A percentile compares a stretch with the other conserved stretches of the same genome.
Conservation (phyloP, 345 rosid species). For the Eutrema japonicum region DNA sequence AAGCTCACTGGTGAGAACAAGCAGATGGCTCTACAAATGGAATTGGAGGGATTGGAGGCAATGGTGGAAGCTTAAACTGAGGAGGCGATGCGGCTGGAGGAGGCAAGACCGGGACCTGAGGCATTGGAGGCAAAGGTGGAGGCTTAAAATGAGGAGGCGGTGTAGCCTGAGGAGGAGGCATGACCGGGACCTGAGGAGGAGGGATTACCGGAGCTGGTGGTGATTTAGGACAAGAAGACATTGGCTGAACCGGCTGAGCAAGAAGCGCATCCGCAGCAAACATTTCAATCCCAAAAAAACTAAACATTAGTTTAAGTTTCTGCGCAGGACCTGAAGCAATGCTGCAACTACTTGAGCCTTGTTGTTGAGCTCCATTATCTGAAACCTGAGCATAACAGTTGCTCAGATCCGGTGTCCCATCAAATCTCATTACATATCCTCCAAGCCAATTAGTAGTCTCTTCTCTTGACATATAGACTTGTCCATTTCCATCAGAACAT, state of each 20-base stretch:
- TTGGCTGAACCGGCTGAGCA: slow-evolving; percentile 69
- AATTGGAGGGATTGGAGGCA: slow-evolving; percentile 60
- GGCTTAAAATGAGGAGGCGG: slow-evolving; percentile 47
- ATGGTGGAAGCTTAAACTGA: slow-evolving; percentile 55
- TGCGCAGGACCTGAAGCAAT: slow-evolving; percentile 68
- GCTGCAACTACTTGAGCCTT: slow-evolving; percentile 51
- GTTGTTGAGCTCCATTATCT: slow-evolving; percentile 48
- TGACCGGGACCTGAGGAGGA: slow-evolving; percentile 35
- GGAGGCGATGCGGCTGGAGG: slow-evolving; percentile 49
- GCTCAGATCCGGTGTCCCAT: slow-evolving; percentile 78
- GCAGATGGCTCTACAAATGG: slow-evolving; percentile 75
- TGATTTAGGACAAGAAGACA: slow-evolving; percentile 71
- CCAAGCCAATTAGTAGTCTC: slow-evolving; percentile 79
- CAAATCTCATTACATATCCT: slow-evolving; percentile 64
- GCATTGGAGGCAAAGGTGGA: slow-evolving; percentile 56
- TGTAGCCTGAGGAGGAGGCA: slow-evolving; percentile 35
- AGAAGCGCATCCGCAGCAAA: slow-evolving; percentile 65
- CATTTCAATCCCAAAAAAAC: slow-evolving; percentile 59
- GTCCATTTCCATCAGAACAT: slow-evolving; percentile 64
- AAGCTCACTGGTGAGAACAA: slow-evolving; percentile 77
- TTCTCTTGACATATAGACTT: slow-evolving; percentile 65
- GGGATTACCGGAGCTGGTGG: slow-evolving; percentile 32
- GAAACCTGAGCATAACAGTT: slow-evolving; percentile 71
- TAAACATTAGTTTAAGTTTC: slow-evolving; percentile 55
- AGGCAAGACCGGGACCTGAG: slow-evolving; percentile 29